phyloP scores from a whole-genome alignment of 805 yeast genomes.

The Metschnikowia continentalis region DNA sequence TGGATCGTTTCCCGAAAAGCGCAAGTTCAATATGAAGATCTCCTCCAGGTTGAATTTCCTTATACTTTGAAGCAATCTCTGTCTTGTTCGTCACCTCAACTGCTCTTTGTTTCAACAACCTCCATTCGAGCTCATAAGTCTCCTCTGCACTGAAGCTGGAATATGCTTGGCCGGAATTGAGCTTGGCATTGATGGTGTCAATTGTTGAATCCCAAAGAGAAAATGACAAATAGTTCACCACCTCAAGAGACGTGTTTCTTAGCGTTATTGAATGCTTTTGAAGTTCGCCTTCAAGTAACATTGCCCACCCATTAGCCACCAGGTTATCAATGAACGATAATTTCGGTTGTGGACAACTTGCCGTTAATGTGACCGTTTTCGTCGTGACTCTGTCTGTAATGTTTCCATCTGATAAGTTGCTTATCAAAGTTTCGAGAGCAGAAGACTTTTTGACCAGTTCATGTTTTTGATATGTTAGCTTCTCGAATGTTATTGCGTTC shows the following conservation, averaged over 20 bases:
- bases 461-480: constrained; percentile 4
- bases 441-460: not conserved
- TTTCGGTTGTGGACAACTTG: constrained; percentile 54
- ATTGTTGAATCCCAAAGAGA: constrained; percentile 70
- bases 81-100: constrained; percentile 49
- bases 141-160: constrained; percentile 48
- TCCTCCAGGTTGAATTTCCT: constrained; percentile 34
- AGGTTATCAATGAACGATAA: constrained; percentile 49
- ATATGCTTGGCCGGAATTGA: constrained; percentile 29
- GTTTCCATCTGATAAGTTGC: constrained; percentile 25
- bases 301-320: constrained; percentile 60
- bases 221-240: constrained; percentile 55
- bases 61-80: constrained; percentile 33
- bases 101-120: constrained; percentile 54
- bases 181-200: constrained; percentile 55
- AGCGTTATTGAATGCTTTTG: constrained; percentile 47
- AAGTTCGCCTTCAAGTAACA: constrained; percentile 77
- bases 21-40: constrained; percentile 51
- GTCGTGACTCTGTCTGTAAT: constrained; percentile 17
- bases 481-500: constrained; percentile 10
- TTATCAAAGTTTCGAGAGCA: constrained; percentile 16
- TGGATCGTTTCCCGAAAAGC: constrained; percentile 68
- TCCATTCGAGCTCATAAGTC: constrained; percentile 71
- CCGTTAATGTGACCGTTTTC: constrained; percentile 25
- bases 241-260: constrained; percentile 54